Evolutionary conservation across 2,329 filamentous ascomycete genomes (phyloP), one percentile per base, ranked within the genome.

Genomic region (Aspergillus sp.): DNA sequence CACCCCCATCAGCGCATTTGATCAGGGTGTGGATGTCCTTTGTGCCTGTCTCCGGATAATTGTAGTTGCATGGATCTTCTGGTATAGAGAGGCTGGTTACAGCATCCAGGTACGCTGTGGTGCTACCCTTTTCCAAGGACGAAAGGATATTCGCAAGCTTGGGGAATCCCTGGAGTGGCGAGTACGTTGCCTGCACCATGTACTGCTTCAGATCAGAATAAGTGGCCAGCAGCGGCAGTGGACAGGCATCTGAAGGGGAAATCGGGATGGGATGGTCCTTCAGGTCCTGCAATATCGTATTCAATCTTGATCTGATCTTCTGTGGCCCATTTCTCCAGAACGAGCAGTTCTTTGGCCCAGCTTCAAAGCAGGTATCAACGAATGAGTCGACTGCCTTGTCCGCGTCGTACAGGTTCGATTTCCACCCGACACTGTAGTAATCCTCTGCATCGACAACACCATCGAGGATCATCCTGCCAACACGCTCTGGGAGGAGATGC

Each of bases 361-460:
- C 34, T 2, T 51, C 34, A 8, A 51, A 41, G 8, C 34, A 51
- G 1, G 48, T 30, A 2, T 51, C 9, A 2, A 51, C 5, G 20
- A 62, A 62, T 3, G 55, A 37, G n/a, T 34, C 19, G 9, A 85
- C 76, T 6, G 82, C 79, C 51, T 78, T 75, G 30, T 68, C 65
- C 1, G 62, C 47, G 40, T 68, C 61, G 22, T 58, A 46, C 5
- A 66, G 27, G 34, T 63, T 60, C 1, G 45, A 54, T 34, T 45
- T 51, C 59, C 64, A 65, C 9, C 42, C 50, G 2, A 57, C 50
- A 5, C 46, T 24, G 48, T 66, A 67, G 54, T 66, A 64, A 34
- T 68, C 60, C 13, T 61, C 52, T 3, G 53, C 52, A 22, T 66
- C 58, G 13, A 63, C 37, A 11, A 67, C 63, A 5, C 61, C 65